Evolutionary conservation across 192 early-diverging fungal genomes (phyloP).

Genomic region (Rhizophlyctis rosea): DNA sequence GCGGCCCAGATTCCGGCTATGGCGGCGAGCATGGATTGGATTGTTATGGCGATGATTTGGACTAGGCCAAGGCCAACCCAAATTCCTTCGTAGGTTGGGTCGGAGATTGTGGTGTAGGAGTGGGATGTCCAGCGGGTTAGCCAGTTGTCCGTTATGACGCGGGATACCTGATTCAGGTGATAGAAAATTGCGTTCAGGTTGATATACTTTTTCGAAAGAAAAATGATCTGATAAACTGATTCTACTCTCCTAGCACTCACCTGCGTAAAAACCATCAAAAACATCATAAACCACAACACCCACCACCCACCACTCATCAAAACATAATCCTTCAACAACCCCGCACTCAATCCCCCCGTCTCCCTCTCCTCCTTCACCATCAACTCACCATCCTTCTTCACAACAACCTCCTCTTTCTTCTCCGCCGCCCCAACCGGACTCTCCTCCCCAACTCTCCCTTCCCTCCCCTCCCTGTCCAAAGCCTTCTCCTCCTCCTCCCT

Average conservation of each 20-base stretch:
- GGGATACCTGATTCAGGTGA: too few species aligned
- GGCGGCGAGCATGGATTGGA: constrained; percentile 53
- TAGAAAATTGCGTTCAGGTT: too few species aligned
- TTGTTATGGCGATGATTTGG: constrained; percentile 52
- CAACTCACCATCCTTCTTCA: too few species aligned
- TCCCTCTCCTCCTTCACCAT: too few species aligned
- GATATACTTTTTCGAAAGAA: constrained; percentile 3
- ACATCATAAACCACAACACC: too few species aligned
- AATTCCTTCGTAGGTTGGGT: constrained; percentile 49
- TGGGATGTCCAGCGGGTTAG: not conserved
- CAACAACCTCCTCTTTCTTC: not conserved
- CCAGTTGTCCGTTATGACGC: constrained; percentile 37
- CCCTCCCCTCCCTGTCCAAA: constrained; percentile 24
- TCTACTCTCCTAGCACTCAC: too few species aligned
- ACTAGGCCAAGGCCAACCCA: constrained; percentile 54
- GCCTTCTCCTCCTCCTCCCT: constrained; percentile 34
- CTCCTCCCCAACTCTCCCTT: constrained; percentile 8
- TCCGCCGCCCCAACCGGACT: not conserved
- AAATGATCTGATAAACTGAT: constrained; percentile 20
- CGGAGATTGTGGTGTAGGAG: constrained; percentile 23
- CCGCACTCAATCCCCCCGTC: too few species aligned
- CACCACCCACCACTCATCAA: too few species aligned
- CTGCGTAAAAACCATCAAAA: too few species aligned
- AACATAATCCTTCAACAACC: too few species aligned
- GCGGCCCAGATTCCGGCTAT: constrained; percentile 50